Evolutionary conservation across 805 yeast genomes (phyloP), one percentile per base, ranked within the genome.

Genomic region (Grigorovia yakushimaensis): DNA sequence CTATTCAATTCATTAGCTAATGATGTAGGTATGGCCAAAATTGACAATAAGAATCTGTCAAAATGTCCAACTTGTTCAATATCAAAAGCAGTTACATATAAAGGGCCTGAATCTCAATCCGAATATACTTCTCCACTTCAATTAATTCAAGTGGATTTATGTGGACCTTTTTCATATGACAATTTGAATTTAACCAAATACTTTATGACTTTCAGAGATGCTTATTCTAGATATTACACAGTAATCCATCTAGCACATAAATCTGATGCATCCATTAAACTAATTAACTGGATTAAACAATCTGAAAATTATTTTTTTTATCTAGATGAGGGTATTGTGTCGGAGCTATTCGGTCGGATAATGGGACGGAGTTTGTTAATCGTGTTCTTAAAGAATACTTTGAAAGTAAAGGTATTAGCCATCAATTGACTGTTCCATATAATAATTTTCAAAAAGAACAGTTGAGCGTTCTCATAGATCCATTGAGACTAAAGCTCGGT

Each of bases 361-460:
- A 46, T 42, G 51, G 51, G 33, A 36, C 43, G 37, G 55, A 50
- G 33, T 50, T 52, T 41, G 11, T 17, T 7, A 50, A 44, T 19
- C 7, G 17, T 15, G 15, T 3, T 0, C 24, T 52, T 2, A 35
- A 40, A 21, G 36, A 41, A 1, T 51, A 20, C 36, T 24, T 35
- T 18, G 21, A 15, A 13, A 11, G 11, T 3, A 39, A 46, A 19
- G 51, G 50, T 3, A 50, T 52, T 22, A 13, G n/a, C 19, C 53
- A 52, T 44, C 47, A 52, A 42, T 19, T 50, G 2, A 52, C 53
- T 20, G 46, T 50, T 8, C 46, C 53, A 1, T 37, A 51, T 35
- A 24, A n/a, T n/a, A 50, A 49, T 43, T 49, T 37, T 39, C 51
- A 50, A 43, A 53, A 55, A 27, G 59, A 56, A 19, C 49, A 24